These are phyloP conservation scores for Xylaria castorea DNA, from an alignment of 495 filamentous ascomycete species.

Conservation along the genomic window DNA sequence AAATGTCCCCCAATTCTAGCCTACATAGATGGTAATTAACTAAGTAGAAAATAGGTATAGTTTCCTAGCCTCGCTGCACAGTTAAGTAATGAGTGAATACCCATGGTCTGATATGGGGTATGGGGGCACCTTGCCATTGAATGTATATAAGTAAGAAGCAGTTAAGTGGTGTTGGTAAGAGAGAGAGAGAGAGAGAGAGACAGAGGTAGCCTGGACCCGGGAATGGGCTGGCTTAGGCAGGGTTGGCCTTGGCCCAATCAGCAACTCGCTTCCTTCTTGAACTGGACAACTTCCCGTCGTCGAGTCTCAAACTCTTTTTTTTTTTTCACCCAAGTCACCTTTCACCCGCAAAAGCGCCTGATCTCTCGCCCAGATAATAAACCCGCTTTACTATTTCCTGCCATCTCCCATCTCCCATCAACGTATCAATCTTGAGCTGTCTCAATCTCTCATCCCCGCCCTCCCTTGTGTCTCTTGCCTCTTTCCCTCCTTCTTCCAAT, in stretches of 20 bases:
- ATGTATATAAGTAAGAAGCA: not conserved
- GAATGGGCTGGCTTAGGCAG: constrained; percentile 12
- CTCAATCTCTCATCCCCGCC: not conserved
- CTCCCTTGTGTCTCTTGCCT: not conserved
- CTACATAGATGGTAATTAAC: not conserved
- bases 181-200: not conserved
- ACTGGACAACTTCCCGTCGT: constrained; percentile 23
- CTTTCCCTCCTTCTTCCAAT: constrained; percentile 1
- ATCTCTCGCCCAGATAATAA: not conserved
- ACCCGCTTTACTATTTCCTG: constrained; percentile 5
- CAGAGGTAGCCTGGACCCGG: constrained; percentile 8
- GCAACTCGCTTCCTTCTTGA: constrained; percentile 30
- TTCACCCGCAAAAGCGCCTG: constrained; percentile 16
- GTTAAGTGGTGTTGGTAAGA: not conserved
- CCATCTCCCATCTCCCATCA: constrained; percentile 9
- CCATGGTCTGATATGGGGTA: not conserved
- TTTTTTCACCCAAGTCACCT: constrained; percentile 21
- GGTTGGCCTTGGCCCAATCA: constrained; percentile 24
- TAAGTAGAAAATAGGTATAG: too few relatives aligned
- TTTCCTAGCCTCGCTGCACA: too few relatives aligned
- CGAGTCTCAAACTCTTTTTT: constrained; percentile 20
- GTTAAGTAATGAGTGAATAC: not conserved
- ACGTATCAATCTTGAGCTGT: not conserved
- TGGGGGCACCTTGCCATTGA: not conserved
- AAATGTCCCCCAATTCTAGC: not conserved